Conservation (phyloP, 2,329 filamentous ascomycete species). For the Cercospora sp. region DNA sequence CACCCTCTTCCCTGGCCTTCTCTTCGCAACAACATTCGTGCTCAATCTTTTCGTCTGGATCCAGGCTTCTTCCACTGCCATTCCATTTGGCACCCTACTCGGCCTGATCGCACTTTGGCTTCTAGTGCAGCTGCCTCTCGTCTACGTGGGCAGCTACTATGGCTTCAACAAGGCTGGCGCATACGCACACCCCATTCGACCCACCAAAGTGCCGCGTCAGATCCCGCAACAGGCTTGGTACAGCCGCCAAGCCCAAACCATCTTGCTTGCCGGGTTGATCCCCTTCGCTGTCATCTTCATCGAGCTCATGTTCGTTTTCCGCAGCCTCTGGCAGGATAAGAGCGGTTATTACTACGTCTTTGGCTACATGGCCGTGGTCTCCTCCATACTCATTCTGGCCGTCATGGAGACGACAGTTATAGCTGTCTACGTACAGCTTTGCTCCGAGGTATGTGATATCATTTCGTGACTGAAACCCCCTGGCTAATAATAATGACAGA, state of each 20-base stretch:
- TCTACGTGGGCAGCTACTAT: slow-evolving; percentile 76
- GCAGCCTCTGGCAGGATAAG: slow-evolving; percentile 86
- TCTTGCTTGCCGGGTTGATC: slow-evolving; percentile 72
- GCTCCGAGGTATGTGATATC: slow-evolving; percentile 59
- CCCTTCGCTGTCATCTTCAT: slow-evolving; percentile 88
- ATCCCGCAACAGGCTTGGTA: slow-evolving; percentile 78
- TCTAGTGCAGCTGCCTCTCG: slow-evolving; percentile 79
- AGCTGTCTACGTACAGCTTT: slow-evolving; percentile 78
- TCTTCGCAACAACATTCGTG: slow-evolving; percentile 73
- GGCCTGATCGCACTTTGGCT: slow-evolving; percentile 76
- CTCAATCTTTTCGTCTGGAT: slow-evolving; percentile 89
- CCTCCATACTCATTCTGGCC: slow-evolving; percentile 69
- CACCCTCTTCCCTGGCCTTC: slow-evolving; percentile 72
- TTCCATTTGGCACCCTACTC: slow-evolving; percentile 77
- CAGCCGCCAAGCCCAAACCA: slow-evolving; percentile 60
- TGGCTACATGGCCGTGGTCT: slow-evolving; percentile 76
- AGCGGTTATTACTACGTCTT: slow-evolving; percentile 91
- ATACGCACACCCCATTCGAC: slow-evolving; percentile 82
- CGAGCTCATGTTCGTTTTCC: slow-evolving; percentile 82
- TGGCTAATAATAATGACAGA: slow-evolving; percentile 45
- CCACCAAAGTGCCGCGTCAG: slow-evolving; percentile 68
- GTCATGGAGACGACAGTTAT: slow-evolving; percentile 83
- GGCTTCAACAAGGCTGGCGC: slow-evolving; percentile 66
- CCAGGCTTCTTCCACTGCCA: slow-evolving; percentile 81
- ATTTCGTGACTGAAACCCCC: no score